Base-by-base conservation (phyloP, 2,329 filamentous ascomycete species). In the Coniochaeta sp. region DNA sequence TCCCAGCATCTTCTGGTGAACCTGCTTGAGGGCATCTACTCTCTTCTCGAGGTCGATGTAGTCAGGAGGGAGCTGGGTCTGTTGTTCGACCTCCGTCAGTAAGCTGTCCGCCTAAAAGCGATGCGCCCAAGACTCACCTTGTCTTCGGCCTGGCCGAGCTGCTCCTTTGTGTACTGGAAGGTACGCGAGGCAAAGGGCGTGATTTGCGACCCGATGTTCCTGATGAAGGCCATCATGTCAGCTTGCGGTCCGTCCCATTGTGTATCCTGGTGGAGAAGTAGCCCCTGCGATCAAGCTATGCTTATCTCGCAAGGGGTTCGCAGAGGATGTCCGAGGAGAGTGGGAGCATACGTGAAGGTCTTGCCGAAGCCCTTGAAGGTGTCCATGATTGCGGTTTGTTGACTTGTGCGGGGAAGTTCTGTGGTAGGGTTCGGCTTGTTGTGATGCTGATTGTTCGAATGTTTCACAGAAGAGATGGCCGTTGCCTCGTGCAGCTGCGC, bases 31-130 rank as follows among this genome's bases (percentile, higher is more conserved):
- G 54, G 94, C 94, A 82, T 99, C 94, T 64, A 97, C 91, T 60
- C 92, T 86, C 82, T 96, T 96, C 82, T 99, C 94, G 56, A 99
- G 87, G 72, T 97, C 91, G 67, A 96, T 89, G 73, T 99, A 99
- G 73, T 97, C 94, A 61, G 91, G 86, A 45, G 94, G 94, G 40
- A 99, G 89, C 74, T 97, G 87, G 57, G 94, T 99, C 90, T 95
- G 62, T 47, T 24, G 20, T 33, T n/a, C 18, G 22, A 46, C 38
- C 38, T 55, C 51, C 50, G 31, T 52, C n/a, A 52, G 50, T 13
- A 9, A 12, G 18, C 42, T 8, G 45, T 31, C 45, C 14, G 8
- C 22, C 7, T 7, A 47, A n/a, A 48, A 2, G 22, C 30, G 35
- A 33, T 30, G 24, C 35, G n/a, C 33, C 46, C 49, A 9, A 18